phyloP scores from a whole-genome alignment of 2,329 filamentous ascomycete genomes.

The Alternaria brassicae region DNA sequence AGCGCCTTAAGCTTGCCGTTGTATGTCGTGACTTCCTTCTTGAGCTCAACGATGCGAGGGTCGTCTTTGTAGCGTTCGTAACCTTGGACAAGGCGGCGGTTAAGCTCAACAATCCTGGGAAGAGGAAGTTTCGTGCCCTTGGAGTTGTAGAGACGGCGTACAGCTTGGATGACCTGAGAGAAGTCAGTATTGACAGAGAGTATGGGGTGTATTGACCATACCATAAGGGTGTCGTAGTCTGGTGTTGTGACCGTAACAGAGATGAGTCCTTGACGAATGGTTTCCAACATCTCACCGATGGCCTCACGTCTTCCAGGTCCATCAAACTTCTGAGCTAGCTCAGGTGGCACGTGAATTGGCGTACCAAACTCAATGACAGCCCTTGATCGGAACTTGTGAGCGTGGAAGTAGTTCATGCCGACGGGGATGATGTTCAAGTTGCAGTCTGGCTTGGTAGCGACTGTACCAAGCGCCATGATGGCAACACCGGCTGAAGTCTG shows the following conservation, averaged over 20 bases:
- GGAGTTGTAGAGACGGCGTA: conserved; percentile 89
- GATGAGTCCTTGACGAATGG: conserved; percentile 82
- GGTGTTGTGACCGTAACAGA: conserved; percentile 91
- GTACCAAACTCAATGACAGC: conserved; percentile 95
- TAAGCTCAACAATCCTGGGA: conserved; percentile 91
- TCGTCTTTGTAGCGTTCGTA: conserved; percentile 94
- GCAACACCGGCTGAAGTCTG: conserved; percentile 77
- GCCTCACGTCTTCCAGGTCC: conserved; percentile 76
- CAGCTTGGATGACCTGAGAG: conserved; percentile 81
- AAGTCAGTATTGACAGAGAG: conserved; percentile 36
- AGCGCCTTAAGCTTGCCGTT: conserved; percentile 86
- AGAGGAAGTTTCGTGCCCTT: conserved; percentile 92
- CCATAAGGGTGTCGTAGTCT: conserved; percentile 95
- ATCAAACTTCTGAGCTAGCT: conserved; percentile 86
- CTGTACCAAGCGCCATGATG: conserved; percentile 93
- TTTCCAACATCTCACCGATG: conserved; percentile 83
- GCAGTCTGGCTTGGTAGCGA: conserved; percentile 84
- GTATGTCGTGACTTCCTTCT: conserved; percentile 79
- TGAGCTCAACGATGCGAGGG: conserved; percentile 77
- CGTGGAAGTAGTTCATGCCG: conserved; percentile 99
- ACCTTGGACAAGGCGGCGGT: conserved; percentile 86
- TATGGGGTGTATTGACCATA: conserved; percentile 33
- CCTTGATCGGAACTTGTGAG: conserved; percentile 96
- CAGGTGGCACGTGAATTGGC: conserved; percentile 81
- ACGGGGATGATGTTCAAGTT: conserved; percentile 94